Conservation (phyloP, 148 eudicot species). For the Rhododendron kiyosumense region DNA sequence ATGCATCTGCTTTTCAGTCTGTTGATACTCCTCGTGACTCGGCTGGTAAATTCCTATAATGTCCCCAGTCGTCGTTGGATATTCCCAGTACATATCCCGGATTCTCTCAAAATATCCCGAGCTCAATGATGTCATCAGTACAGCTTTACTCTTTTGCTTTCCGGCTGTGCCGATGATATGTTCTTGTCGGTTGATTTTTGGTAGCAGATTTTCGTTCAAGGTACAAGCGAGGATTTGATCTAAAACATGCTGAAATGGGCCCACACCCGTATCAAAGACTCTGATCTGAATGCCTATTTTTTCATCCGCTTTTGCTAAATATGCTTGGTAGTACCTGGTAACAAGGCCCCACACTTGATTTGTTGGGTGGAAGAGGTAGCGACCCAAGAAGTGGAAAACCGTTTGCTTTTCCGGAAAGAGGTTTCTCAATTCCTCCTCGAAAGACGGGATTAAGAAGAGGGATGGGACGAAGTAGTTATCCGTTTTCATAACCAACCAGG, state of each 20-base stretch:
- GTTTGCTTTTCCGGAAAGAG: conserved; percentile 77
- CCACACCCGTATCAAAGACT: conserved; percentile 55
- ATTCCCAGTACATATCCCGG: conserved; percentile 69
- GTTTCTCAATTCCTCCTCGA: conserved; percentile 56
- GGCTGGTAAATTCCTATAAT: conserved; percentile 68
- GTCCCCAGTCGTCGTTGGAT: conserved; percentile 70
- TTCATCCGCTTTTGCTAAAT: conserved; percentile 77
- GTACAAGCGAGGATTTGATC: conserved; percentile 73
- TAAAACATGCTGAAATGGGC: conserved; percentile 73
- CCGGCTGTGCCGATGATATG: conserved; percentile 12
- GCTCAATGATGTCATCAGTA: conserved; percentile 64
- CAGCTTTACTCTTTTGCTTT: conserved; percentile 51
- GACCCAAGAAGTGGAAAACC: conserved; percentile 79
- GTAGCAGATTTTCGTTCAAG: conserved; percentile 62
- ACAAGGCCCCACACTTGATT: conserved; percentile 93
- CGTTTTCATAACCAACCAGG: conserved; percentile 80
- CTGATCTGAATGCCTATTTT: conserved; percentile 78
- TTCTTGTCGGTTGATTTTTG: conserved; percentile 39
- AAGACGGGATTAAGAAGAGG: conserved; percentile 73
- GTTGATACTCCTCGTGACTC: conserved; percentile 77
- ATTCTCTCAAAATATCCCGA: conserved; percentile 66
- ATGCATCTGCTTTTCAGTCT: conserved; percentile 57
- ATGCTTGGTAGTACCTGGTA: conserved; percentile 69
- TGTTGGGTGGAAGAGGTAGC: conserved; percentile 90
- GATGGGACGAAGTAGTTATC: conserved; percentile 87